Percentiles rank a stretch among this genome's conserved stretches.
phyloP scores from a whole-genome alignment of 257 asterid genomes.

The Rubia yunnanensis region DNA sequence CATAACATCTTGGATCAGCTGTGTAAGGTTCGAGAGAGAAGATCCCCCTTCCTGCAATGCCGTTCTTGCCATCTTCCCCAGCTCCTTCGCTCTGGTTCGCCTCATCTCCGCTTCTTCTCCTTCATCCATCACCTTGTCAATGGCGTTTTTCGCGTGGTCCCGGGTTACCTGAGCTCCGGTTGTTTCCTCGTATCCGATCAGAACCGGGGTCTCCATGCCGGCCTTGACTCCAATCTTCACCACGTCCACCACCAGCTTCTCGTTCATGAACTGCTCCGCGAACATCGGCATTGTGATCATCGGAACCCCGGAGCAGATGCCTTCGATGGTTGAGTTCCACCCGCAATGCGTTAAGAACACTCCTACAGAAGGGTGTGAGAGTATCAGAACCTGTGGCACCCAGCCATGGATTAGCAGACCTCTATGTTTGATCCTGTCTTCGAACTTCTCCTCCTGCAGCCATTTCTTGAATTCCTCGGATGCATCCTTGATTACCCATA shows the following conservation, averaged over 20 bases:
- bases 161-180: constrained; percentile 25
- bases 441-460: constrained; percentile 32
- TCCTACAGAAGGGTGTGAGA: constrained; percentile 42
- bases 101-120: constrained; percentile 37
- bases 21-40: constrained; percentile 19
- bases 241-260: constrained; percentile 36
- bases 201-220: constrained; percentile 33
- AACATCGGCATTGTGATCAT: constrained; percentile 55
- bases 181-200: constrained; percentile 30
- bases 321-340: constrained; percentile 63
- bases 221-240: constrained; percentile 34
- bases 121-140: constrained; percentile 24
- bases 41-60: constrained; percentile 37
- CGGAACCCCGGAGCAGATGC: constrained; percentile 36
- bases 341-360: constrained; percentile 60
- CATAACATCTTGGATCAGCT: constrained; percentile 24
- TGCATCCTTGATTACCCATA: constrained; percentile 34
- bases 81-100: constrained; percentile 32
- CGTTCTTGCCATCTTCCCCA: constrained; percentile 26
- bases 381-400: constrained; percentile 52
- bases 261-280: constrained; percentile 59
- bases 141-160: constrained; percentile 11
- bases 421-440: constrained; percentile 28
- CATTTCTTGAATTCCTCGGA: constrained; percentile 29
- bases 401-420: constrained; percentile 39